Conservation (phyloP, 306 rosid genomes). For the Oemleria cerasiformis region DNA sequence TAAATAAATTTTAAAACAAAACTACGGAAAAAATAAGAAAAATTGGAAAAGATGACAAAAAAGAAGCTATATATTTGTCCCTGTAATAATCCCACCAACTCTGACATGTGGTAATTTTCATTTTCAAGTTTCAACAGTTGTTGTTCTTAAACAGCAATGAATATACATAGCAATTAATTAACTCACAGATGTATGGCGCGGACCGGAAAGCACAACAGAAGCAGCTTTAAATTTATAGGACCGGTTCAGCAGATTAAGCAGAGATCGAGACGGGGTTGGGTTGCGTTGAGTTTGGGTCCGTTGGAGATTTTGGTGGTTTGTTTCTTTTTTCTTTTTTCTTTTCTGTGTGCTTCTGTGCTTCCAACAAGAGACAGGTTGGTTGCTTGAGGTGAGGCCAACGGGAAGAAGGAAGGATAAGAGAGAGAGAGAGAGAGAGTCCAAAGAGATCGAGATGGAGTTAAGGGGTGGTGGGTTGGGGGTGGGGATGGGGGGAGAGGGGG, state of each 20-base stretch:
- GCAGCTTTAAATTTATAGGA: too few relatives aligned
- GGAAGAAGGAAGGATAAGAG: background rate
- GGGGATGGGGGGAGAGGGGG: background rate
- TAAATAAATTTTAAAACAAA: background rate
- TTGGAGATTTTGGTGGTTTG: conserved; percentile 18
- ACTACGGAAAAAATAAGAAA: background rate
- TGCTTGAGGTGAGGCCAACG: conserved; percentile 53
- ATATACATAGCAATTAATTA: too few relatives aligned
- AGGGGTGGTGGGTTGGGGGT: background rate
- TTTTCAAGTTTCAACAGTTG: too few relatives aligned
- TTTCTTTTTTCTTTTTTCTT: too few relatives aligned
- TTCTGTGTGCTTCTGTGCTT: conserved; percentile 34
- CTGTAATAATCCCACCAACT: too few relatives aligned
- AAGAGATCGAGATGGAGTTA: background rate
- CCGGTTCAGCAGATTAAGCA: conserved; percentile 7
- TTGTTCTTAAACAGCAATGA: too few relatives aligned
- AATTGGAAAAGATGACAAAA: background rate
- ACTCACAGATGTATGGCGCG: too few relatives aligned
- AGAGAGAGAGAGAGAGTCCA: background rate
- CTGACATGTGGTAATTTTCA: too few relatives aligned
- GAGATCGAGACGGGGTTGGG: conserved; percentile 15
- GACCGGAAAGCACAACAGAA: background rate
- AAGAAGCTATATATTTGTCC: background rate
- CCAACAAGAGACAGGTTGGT: conserved; percentile 72
- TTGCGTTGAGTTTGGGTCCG: background rate